These are phyloP conservation scores for Agaricus subrufescens DNA, from an alignment of 768 basidiomycete genomes.

Conservation along the genomic window DNA sequence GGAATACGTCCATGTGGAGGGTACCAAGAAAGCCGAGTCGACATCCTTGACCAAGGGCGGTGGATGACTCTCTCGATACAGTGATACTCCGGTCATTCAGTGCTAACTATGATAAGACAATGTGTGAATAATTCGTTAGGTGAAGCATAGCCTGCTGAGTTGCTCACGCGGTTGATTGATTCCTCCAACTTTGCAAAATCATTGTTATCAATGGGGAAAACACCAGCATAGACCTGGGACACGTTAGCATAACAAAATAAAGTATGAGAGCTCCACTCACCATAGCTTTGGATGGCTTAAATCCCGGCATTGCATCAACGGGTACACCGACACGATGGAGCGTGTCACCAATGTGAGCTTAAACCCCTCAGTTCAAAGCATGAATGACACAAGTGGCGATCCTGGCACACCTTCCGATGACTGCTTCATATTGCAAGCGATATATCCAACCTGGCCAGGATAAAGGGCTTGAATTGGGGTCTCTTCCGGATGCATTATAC, in stretches of 20 bases:
- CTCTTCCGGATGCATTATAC: slow-evolving; percentile 88
- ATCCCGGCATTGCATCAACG: slow-evolving; percentile 85
- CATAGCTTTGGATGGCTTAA: slow-evolving; percentile 93
- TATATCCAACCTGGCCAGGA: slow-evolving; percentile 82
- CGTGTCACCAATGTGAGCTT: slow-evolving; percentile 94
- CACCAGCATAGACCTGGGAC: slow-evolving; percentile 82
- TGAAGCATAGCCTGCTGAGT: slow-evolving; percentile 9
- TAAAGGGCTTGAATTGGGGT: slow-evolving; percentile 61
- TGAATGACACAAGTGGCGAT: background rate
- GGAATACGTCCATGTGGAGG: slow-evolving; percentile 94
- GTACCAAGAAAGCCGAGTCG: slow-evolving; percentile 94
- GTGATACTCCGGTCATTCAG: slow-evolving; percentile 88
- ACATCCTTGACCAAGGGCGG: slow-evolving; percentile 92
- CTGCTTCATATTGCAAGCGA: slow-evolving; percentile 98
- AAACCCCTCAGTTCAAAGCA: background rate
- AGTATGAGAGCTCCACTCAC: slow-evolving; percentile 31
- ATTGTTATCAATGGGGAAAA: slow-evolving; percentile 87
- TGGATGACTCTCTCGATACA: slow-evolving; percentile 86
- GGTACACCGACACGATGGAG: slow-evolving; percentile 68
- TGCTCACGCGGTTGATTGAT: slow-evolving; percentile 79
- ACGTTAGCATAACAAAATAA: background rate
- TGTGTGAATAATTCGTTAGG: slow-evolving; percentile 10
- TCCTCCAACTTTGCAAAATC: slow-evolving; percentile 96
- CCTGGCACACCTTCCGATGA: slow-evolving; percentile 72
- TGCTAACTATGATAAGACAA: slow-evolving; percentile 48